A percentile compares a stretch with the other conserved stretches of the same genome.
Conservation (phyloP, 108 stramenopile genomes). For the Pseudonitzschia pungens region DNA sequence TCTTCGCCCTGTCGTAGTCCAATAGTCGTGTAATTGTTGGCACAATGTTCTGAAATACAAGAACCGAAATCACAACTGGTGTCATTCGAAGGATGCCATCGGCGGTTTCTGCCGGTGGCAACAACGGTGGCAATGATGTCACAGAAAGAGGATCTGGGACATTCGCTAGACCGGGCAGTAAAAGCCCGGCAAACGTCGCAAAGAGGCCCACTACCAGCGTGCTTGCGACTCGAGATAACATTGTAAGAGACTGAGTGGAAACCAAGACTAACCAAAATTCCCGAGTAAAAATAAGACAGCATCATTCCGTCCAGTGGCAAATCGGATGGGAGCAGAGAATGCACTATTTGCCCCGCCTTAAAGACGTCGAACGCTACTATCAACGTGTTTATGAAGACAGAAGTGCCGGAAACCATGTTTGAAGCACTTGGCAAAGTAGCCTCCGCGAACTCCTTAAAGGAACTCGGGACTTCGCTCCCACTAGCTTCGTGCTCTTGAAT, state of each 20-base stretch:
- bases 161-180: slow-evolving; percentile 60
- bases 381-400: slow-evolving; percentile 55
- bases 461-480: slow-evolving; percentile 44
- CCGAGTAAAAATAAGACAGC: slow-evolving; percentile 28
- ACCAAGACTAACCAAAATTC: slow-evolving; percentile 36
- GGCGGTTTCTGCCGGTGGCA: slow-evolving; percentile 14
- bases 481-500: slow-evolving; percentile 64
- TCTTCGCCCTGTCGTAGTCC: slow-evolving; percentile 63
- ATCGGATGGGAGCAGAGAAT: background rate
- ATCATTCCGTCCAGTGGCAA: background rate
- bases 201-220: slow-evolving; percentile 55
- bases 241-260: slow-evolving; percentile 40
- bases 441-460: slow-evolving; percentile 79
- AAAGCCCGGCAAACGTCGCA: slow-evolving; percentile 47
- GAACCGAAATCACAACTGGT: slow-evolving; percentile 54
- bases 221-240: slow-evolving; percentile 52
- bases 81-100: slow-evolving; percentile 31
- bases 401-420: slow-evolving; percentile 42
- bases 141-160: slow-evolving; percentile 56
- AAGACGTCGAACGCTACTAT: slow-evolving; percentile 57
- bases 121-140: slow-evolving; percentile 30
- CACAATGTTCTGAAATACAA: slow-evolving; percentile 81
- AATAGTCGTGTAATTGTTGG: slow-evolving; percentile 66
- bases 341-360: slow-evolving; percentile 39
- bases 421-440: slow-evolving; percentile 44